A percentile compares a stretch with the other conserved stretches of the same genome.
Conservation (phyloP, 2,329 filamentous ascomycete genomes). For the Monilinia laxa region DNA sequence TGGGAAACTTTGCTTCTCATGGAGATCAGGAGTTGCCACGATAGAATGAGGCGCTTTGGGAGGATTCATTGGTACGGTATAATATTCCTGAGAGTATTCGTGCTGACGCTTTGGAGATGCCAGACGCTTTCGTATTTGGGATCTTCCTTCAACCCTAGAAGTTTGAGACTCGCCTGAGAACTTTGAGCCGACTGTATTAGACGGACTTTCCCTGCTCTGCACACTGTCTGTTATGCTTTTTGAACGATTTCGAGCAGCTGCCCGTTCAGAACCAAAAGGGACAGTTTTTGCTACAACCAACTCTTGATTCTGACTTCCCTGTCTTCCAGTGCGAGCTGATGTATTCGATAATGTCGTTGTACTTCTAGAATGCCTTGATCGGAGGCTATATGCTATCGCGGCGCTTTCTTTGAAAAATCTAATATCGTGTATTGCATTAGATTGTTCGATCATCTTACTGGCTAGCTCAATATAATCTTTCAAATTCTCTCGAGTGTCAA, state of each 20-base stretch:
- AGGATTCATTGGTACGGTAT: slow-evolving; percentile 8
- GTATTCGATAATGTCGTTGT: not conserved
- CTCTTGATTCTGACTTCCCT: not conserved
- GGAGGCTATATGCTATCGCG: not conserved
- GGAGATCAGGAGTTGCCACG: not conserved
- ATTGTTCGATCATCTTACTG: slow-evolving; percentile 34
- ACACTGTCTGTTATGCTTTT: not conserved
- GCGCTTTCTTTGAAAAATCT: slow-evolving; percentile 24
- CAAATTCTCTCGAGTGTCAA: slow-evolving; percentile 26
- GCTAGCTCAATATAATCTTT: slow-evolving; percentile 32
- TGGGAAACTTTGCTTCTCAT: not conserved
- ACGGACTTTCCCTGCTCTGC: not conserved
- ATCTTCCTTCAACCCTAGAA: not conserved
- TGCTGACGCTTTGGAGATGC: slow-evolving; percentile 17
- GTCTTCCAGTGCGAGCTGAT: slow-evolving; percentile 6
- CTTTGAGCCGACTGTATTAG: too few species aligned
- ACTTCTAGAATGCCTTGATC: not conserved
- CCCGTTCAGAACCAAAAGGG: not conserved
- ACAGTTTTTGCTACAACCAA: not conserved
- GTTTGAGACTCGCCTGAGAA: not conserved
- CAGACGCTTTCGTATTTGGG: slow-evolving; percentile 5
- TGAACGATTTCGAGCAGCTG: not conserved
- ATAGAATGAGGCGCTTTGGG: not conserved
- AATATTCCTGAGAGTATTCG: slow-evolving; percentile 16
- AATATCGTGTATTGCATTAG: slow-evolving; percentile 27